A percentile compares a stretch with the other conserved stretches of the same genome.
phyloP scores from a whole-genome alignment of 2,329 filamentous ascomycete genomes.

The Parastagonospora nodorum region DNA sequence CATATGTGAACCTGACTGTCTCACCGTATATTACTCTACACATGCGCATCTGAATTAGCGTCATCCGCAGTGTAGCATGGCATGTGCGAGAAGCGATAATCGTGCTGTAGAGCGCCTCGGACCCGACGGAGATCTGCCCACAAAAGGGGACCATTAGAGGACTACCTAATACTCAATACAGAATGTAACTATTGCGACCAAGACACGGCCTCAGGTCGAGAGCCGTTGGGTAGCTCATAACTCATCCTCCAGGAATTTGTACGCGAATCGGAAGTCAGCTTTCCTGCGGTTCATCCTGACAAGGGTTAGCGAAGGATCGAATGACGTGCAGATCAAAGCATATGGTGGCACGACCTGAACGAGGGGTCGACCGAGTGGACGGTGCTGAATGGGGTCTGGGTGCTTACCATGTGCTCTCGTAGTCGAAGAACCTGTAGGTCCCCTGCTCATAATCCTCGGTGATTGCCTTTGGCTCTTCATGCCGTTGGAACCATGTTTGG shows the following conservation, averaged over 20 bases:
- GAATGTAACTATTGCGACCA: conserved; percentile 20
- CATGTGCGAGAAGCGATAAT: conserved; percentile 3
- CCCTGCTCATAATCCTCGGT: conserved; percentile 99
- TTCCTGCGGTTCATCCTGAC: conserved; percentile 98
- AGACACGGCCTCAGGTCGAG: conserved; percentile 5
- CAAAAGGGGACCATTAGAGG: conserved; percentile 25
- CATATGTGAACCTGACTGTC: conserved; percentile 17
- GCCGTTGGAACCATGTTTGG: conserved; percentile 96
- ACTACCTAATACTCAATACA: conserved; percentile 46
- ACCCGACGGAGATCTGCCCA: conserved; percentile 23
- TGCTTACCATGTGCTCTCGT: conserved; percentile 91
- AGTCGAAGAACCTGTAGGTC: conserved; percentile 99
- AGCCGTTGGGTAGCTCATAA: conserved; percentile 54
- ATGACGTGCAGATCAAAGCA: conserved; percentile 13
- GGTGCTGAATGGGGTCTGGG: conserved; percentile 8
- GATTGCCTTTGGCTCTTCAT: conserved; percentile 98
- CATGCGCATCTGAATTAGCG: conserved; percentile 3
- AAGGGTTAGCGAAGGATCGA: conserved; percentile 25
- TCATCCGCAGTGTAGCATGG: conserved; percentile 1
- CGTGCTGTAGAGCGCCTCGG: conserved; percentile 4
- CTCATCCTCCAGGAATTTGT: conserved; percentile 97
- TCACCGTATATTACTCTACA: conserved; percentile 17
- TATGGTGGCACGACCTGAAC: conserved; percentile 6
- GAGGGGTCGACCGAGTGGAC: conserved; percentile 4
- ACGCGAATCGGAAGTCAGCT: conserved; percentile 97